A percentile compares a stretch with the other conserved stretches of the same genome.
Evolutionary conservation across 768 basidiomycete genomes (phyloP).

Genomic region (Amylocystis lapponica): DNA sequence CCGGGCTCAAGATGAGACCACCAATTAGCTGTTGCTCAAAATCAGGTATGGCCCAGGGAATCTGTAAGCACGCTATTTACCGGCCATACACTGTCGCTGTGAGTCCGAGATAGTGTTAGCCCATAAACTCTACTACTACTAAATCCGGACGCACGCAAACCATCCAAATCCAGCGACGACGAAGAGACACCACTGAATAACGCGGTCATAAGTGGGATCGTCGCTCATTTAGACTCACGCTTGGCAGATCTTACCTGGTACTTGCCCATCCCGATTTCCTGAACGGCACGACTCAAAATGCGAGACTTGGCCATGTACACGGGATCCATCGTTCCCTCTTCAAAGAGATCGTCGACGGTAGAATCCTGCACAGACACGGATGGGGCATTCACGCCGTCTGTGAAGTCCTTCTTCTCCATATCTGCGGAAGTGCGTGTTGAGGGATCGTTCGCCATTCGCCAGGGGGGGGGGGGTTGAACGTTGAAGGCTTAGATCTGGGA

Average conservation of each 20-base stretch:
- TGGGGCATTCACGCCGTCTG: not conserved
- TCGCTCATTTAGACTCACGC: too few species aligned
- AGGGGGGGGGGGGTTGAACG: not conserved
- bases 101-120: too few species aligned
- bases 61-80: constrained; percentile 36
- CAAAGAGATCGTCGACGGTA: constrained; percentile 13
- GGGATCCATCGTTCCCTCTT: constrained; percentile 31
- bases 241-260: constrained; percentile 50
- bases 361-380: not conserved
- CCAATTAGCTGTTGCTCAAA: constrained; percentile 28
- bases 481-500: not conserved
- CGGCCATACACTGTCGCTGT: constrained; percentile 69
- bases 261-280: constrained; percentile 52
- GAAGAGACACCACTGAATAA: constrained; percentile 61
- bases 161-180: constrained; percentile 69
- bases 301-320: constrained; percentile 45
- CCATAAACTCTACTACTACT: too few species aligned
- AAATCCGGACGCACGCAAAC: constrained; percentile 50
- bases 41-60: not conserved
- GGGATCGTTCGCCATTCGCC: not conserved
- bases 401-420: constrained; percentile 1
- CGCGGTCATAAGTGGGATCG: too few species aligned
- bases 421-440: not conserved
- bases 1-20: constrained; percentile 42
- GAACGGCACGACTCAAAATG: constrained; percentile 40